Evolutionary conservation across 805 yeast genomes (phyloP).

Genomic region (Ascoidea rubescens): DNA sequence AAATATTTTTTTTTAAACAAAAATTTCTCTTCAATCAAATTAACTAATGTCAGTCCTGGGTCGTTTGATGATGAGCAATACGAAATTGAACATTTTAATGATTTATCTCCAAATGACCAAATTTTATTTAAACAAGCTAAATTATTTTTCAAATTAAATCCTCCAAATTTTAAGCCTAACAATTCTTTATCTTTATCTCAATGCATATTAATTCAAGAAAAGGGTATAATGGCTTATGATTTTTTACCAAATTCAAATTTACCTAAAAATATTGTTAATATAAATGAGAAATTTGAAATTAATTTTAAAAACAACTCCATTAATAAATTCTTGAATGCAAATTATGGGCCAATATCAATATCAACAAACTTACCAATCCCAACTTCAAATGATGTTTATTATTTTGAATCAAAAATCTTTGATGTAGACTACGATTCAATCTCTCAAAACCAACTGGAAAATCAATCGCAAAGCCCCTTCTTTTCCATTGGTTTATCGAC

Average conservation of each 20-base stretch:
- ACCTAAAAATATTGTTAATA: slow-evolving; percentile 40
- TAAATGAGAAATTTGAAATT: slow-evolving; percentile 49
- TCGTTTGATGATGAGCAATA: slow-evolving; percentile 10
- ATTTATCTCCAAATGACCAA: slow-evolving; percentile 19
- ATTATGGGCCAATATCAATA: slow-evolving; percentile 37
- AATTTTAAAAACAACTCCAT: slow-evolving; percentile 20
- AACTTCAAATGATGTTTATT: slow-evolving; percentile 67
- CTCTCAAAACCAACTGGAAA: slow-evolving; percentile 22
- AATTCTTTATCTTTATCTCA: slow-evolving; percentile 32
- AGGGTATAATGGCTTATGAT: slow-evolving; percentile 85
- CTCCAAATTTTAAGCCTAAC: slow-evolving; percentile 28
- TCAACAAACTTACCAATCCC: slow-evolving; percentile 83
- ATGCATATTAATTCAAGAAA: slow-evolving; percentile 60
- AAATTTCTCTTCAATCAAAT: slow-evolving; percentile 2
- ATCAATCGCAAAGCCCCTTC: slow-evolving; percentile 2
- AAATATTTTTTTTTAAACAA: too few relatives aligned
- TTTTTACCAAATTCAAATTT: slow-evolving; percentile 36
- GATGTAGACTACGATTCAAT: slow-evolving; percentile 20
- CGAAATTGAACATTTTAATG: slow-evolving; percentile 6
- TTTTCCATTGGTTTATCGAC: slow-evolving; percentile 73
- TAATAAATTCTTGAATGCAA: slow-evolving; percentile 19
- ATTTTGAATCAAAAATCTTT: slow-evolving; percentile 78
- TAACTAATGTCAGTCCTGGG: slow-evolving; percentile 14
- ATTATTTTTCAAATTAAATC: slow-evolving; percentile 21
- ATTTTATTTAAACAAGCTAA: slow-evolving; percentile 26